These are phyloP conservation scores for Aspergillus fumigatus DNA, from an alignment of 2,329 filamentous ascomycete genomes.

Conservation along the genomic window DNA sequence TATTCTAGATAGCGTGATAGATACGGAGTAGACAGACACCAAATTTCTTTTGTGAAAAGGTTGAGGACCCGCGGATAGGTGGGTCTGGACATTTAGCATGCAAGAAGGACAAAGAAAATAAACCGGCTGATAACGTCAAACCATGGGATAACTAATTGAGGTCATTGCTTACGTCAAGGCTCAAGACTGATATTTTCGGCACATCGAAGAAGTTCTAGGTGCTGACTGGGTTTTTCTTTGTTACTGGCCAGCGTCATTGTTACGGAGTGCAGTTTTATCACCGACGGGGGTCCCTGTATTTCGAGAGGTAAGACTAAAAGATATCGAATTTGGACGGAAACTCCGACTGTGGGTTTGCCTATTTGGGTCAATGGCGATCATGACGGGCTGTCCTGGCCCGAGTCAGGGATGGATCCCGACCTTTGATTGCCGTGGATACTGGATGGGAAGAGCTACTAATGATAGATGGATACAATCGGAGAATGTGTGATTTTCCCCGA, in stretches of 20 bases:
- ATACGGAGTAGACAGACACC: neutral
- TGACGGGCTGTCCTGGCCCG: neutral
- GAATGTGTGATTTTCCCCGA: slow-evolving; percentile 9
- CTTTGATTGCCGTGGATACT: neutral
- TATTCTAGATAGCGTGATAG: neutral
- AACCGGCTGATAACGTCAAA: neutral
- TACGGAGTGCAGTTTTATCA: slow-evolving; percentile 3
- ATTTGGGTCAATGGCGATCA: neutral
- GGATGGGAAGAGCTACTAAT: neutral
- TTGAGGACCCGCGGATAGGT: neutral
- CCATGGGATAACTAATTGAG: slow-evolving; percentile 5
- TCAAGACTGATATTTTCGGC: slow-evolving; percentile 4
- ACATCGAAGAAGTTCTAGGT: slow-evolving; percentile 4
- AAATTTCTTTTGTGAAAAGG: neutral
- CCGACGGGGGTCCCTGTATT: neutral
- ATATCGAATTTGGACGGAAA: neutral
- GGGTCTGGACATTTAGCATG: neutral
- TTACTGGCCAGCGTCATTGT: slow-evolving; percentile 4
- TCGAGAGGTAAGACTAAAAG: neutral
- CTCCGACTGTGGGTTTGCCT: slow-evolving; percentile 1
- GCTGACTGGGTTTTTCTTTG: slow-evolving; percentile 2
- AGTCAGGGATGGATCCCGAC: neutral
- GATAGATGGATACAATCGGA: slow-evolving; percentile 1
- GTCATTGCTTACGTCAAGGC: slow-evolving; percentile 18
- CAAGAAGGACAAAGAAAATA: neutral